Conservation (phyloP, 2,329 filamentous ascomycete species). For the Fusarium mundagurra region DNA sequence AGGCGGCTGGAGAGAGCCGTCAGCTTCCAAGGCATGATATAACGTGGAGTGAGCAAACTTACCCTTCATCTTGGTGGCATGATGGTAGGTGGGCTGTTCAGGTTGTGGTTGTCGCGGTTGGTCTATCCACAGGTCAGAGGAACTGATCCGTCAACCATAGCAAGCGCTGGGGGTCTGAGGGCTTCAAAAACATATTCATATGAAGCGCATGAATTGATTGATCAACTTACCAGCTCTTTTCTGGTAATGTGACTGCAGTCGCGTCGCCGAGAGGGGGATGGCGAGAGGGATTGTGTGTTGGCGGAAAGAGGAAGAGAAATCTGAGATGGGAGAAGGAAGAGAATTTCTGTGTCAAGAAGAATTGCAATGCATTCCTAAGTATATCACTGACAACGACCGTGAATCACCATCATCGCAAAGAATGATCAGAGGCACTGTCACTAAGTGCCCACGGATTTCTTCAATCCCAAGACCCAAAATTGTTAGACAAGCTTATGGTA, state of each 20-base stretch:
- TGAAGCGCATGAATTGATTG: neutral
- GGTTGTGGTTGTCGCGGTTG: neutral
- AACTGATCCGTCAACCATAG: neutral
- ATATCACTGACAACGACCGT: neutral
- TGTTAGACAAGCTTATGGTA: fast-evolving
- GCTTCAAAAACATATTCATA: neutral
- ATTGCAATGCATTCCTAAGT: neutral
- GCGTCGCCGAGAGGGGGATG: neutral
- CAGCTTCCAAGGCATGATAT: neutral
- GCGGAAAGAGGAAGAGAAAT: neutral
- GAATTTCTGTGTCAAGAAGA: neutral
- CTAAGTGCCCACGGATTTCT: neutral
- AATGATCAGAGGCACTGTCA: neutral
- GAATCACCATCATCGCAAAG: neutral
- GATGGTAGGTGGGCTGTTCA: neutral
- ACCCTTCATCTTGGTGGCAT: neutral
- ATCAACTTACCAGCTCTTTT: neutral
- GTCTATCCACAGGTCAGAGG: neutral
- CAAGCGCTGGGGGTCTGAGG: neutral
- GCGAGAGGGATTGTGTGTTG: neutral
- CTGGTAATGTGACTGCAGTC: neutral
- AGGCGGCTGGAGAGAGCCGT: neutral
- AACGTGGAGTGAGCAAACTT: neutral
- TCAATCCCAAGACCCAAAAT: neutral
- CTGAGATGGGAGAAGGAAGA: neutral